Base-by-base conservation (phyloP, 495 filamentous ascomycete species). In the Penicillium coffeae region DNA sequence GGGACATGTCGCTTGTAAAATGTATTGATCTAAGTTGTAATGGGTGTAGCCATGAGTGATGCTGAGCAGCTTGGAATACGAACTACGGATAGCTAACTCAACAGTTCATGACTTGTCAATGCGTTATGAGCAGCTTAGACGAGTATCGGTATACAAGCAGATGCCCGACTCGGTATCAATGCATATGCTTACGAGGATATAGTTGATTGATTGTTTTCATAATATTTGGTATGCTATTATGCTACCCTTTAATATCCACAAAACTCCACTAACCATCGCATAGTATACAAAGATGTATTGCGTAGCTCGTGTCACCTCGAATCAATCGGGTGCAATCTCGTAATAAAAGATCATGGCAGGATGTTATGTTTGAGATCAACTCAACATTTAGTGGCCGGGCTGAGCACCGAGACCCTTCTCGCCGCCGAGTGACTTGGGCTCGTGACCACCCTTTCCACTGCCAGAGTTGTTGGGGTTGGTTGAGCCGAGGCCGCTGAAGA, bases 361-460 rank as follows among this genome's bases (percentile, higher is more conserved):
- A 18, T 38, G 10, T 18, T 25, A 38, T 27, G 5, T 25, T 39
- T 25, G 18, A 47, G 27, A 15, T 14, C 15, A 20, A 27, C 37
- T 37, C 36, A 25, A 15, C 3, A 21, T 35, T 42, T 45, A 57
- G 18, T 50, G 50, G 3, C 43, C 40, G 18, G 51, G 51, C 27
- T 60, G 56, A 27, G 64, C 59, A 25, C 66, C 63, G 0, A 55
- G 18, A 1, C 71, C 71, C 63, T 74, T 72, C 4, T 67, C 51
- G 44, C 70, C 61, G 9, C 71, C 71, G 8, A 70, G 37, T 0
- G 63, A 52, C 50, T 68, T 71, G 14, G 71, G 69, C 33, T 72
- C 68, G 41, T 70, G 69, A 12, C 68, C 68, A 4, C 71, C 71
- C 62, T 74, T 74, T 13, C 71, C 71, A 18, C 62, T 65, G 20